These are phyloP conservation scores for Macroventuria anomochaeta DNA, from an alignment of 2,329 filamentous ascomycete species.

Conservation along the genomic window DNA sequence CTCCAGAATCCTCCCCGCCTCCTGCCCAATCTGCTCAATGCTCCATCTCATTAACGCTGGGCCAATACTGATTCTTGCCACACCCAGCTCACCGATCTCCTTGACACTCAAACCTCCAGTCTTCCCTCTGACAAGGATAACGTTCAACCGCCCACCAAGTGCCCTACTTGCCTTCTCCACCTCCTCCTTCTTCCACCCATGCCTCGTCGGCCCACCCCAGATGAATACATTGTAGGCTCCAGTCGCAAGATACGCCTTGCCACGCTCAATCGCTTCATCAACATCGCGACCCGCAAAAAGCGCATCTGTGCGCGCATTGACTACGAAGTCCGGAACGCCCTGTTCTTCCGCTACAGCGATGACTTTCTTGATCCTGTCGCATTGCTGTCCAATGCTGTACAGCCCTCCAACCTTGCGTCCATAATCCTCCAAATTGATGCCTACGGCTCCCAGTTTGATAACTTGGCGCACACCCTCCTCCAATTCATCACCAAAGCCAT, in stretches of 20 bases:
- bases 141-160: conserved; percentile 40
- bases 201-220: conserved; percentile 59
- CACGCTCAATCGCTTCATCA: conserved; percentile 60
- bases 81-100: conserved; percentile 40
- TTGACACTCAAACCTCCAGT: conserved; percentile 29
- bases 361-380: conserved; percentile 54
- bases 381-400: conserved; percentile 56
- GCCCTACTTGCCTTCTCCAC: conserved; percentile 28
- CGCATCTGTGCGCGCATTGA: conserved; percentile 62
- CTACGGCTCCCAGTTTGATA: conserved; percentile 61
- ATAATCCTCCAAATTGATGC: conserved; percentile 66
- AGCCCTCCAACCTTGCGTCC: conserved; percentile 42
- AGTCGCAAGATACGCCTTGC: conserved; percentile 63
- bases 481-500: conserved; percentile 62
- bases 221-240: conserved; percentile 67
- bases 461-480: conserved; percentile 54
- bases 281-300: conserved; percentile 53
- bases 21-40: conserved; percentile 22
- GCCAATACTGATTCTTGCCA: conserved; percentile 42
- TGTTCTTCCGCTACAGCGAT: conserved; percentile 53
- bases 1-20: conserved; percentile 28
- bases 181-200: conserved; percentile 40
- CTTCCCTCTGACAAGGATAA: conserved; percentile 26
- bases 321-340: conserved; percentile 57
- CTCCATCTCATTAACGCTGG: conserved; percentile 35